phyloP scores from a whole-genome alignment of 148 eudicot genomes.

The Fagopyrum esculentum region DNA sequence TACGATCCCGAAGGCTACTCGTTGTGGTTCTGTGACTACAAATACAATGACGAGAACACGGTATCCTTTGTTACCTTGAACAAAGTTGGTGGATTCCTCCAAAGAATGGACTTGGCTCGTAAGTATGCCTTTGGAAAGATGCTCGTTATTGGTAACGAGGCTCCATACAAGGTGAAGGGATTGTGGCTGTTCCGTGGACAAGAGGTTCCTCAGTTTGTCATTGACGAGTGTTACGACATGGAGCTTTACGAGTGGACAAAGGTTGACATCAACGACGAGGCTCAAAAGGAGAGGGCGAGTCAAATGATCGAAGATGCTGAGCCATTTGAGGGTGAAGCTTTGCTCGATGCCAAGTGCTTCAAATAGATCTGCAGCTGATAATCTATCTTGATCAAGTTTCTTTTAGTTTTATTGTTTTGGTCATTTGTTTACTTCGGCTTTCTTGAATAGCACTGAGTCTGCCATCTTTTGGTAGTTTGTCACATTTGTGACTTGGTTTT shows the following conservation, averaged over 20 bases:
- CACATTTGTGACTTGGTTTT: slow-evolving; percentile 3
- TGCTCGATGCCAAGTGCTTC: slow-evolving; percentile 17
- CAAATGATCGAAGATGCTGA: slow-evolving; percentile 45
- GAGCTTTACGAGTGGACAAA: slow-evolving; percentile 41
- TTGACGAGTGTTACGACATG: slow-evolving; percentile 46
- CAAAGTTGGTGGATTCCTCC: slow-evolving; percentile 18
- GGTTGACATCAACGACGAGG: slow-evolving; percentile 36
- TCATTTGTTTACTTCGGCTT: neutral
- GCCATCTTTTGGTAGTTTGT: neutral
- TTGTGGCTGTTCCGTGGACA: slow-evolving; percentile 44
- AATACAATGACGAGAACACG: slow-evolving; percentile 41
- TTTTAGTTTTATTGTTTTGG: neutral
- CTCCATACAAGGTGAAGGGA: slow-evolving; percentile 43
- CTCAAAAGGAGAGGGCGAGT: slow-evolving; percentile 39
- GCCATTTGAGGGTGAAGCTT: slow-evolving; percentile 36
- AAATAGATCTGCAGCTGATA: neutral
- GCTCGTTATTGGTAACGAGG: slow-evolving; percentile 32
- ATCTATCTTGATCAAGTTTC: neutral
- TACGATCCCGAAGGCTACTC: slow-evolving; percentile 69
- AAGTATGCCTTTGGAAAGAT: slow-evolving; percentile 36
- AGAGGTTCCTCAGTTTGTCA: slow-evolving; percentile 36
- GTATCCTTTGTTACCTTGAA: slow-evolving; percentile 16
- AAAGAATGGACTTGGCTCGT: slow-evolving; percentile 21
- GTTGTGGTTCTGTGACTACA: slow-evolving; percentile 53
- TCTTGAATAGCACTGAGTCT: neutral